These are phyloP conservation scores for Clitopilus passeckerianus DNA, from an alignment of 768 basidiomycete species.

Conservation along the genomic window DNA sequence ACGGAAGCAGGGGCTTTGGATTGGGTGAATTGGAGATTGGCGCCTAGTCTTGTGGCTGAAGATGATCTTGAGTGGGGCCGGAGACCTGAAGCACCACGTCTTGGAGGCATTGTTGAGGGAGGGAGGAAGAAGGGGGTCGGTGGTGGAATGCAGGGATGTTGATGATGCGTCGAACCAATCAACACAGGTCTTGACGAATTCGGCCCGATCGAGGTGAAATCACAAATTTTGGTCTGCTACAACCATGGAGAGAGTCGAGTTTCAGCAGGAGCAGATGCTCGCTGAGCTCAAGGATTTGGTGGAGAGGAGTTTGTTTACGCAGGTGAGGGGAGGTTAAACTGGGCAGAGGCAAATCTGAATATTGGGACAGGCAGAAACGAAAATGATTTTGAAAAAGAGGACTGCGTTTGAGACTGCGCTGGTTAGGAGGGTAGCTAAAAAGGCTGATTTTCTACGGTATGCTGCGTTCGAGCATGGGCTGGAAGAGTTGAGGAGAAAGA, in stretches of 20 bases:
- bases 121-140: conserved; percentile 6
- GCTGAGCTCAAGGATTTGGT: conserved; percentile 91
- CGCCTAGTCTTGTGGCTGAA: conserved; percentile 53
- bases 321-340: conserved; percentile 38
- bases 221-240: not conserved
- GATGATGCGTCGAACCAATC: conserved; percentile 1
- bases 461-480: conserved; percentile 89
- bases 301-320: conserved; percentile 79
- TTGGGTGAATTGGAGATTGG: conserved; percentile 65
- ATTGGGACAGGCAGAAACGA: conserved; percentile 61
- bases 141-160: conserved; percentile 6
- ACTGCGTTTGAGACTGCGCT: conserved; percentile 82
- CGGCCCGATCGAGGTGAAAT: not conserved
- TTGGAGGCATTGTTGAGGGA: conserved; percentile 44
- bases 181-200: not conserved
- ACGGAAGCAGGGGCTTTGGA: conserved; percentile 18
- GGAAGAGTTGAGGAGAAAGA: conserved; percentile 74
- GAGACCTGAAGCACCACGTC: conserved; percentile 41
- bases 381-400: conserved; percentile 79
- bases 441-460: conserved; percentile 87
- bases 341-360: conserved; percentile 5
- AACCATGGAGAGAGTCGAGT: conserved; percentile 90
- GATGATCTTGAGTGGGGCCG: conserved; percentile 63
- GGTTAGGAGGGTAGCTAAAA: conserved; percentile 78
- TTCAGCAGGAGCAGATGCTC: conserved; percentile 96